These are phyloP conservation scores for Schizophyllum amplum DNA, from an alignment of 1,284 basidiomycete genomes.

Conservation along the genomic window DNA sequence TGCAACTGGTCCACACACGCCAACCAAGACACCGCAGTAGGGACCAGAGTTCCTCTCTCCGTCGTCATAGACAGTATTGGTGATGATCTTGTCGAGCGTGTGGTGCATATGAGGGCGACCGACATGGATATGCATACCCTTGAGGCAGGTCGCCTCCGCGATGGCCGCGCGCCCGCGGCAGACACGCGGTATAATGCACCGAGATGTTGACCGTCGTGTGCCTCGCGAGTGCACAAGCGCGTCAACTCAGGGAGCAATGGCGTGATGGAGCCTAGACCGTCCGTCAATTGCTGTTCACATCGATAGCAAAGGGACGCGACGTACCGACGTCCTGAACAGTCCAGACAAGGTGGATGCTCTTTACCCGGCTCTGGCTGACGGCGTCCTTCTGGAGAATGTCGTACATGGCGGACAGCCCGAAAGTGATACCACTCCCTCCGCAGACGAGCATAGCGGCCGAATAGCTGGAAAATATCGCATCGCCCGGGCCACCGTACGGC, in stretches of 20 bases:
- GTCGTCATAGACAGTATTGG: conserved; percentile 36
- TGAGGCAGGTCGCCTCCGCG: conserved; percentile 3
- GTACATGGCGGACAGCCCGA: conserved; percentile 52
- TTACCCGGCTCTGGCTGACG: conserved; percentile 42
- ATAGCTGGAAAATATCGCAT: conserved; percentile 52
- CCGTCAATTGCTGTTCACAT: not conserved
- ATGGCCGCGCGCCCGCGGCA: conserved; percentile 15
- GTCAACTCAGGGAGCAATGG: conserved; percentile 49
- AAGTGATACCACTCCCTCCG: conserved; percentile 71
- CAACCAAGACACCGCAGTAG: conserved; percentile 54
- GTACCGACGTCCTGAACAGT: conserved; percentile 38
- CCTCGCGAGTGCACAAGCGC: conserved; percentile 38
- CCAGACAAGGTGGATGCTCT: conserved; percentile 63
- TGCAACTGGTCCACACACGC: conserved; percentile 55
- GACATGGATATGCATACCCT: conserved; percentile 36
- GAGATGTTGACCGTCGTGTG: conserved; percentile 42
- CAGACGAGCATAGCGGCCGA: conserved; percentile 61
- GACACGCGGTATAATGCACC: conserved; percentile 56
- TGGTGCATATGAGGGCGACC: conserved; percentile 41
- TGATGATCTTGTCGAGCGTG: conserved; percentile 39
- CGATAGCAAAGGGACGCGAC: not conserved
- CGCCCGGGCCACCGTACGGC: conserved; percentile 65
- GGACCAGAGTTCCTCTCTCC: conserved; percentile 30
- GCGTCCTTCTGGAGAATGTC: conserved; percentile 56
- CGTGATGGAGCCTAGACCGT: conserved; percentile 30